Conservation (phyloP, 352 stramenopile genomes). For the Elongisporangium undulatum region DNA sequence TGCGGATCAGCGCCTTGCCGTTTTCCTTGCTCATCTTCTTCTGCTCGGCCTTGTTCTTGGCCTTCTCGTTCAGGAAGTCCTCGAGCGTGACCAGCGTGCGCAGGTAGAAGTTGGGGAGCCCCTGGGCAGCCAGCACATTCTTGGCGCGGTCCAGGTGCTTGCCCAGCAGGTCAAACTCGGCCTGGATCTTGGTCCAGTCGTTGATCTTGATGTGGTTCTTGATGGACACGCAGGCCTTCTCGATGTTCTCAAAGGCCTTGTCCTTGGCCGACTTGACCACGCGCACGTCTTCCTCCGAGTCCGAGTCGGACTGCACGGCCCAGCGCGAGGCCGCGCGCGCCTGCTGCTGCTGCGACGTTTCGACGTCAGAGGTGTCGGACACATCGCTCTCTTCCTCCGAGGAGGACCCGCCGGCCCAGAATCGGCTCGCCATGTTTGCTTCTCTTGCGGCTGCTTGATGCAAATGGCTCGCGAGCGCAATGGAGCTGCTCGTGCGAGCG, state of each 20-base stretch:
- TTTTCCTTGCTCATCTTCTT: slow-evolving; percentile 98
- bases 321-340: slow-evolving; percentile 69
- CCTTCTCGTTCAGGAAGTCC: slow-evolving; percentile 87
- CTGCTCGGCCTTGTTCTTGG: slow-evolving; percentile 95
- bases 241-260: slow-evolving; percentile 76
- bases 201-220: slow-evolving; percentile 95
- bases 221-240: slow-evolving; percentile 62
- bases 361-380: slow-evolving; percentile 72
- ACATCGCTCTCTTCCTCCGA: slow-evolving; percentile 76
- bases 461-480: neutral
- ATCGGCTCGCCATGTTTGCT: slow-evolving; percentile 71
- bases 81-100: slow-evolving; percentile 92
- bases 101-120: slow-evolving; percentile 92
- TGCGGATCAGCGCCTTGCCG: slow-evolving; percentile 94
- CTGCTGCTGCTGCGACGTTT: slow-evolving; percentile 70
- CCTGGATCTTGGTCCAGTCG: slow-evolving; percentile 94
- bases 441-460: slow-evolving; percentile 8
- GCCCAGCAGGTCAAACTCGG: slow-evolving; percentile 91
- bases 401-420: slow-evolving; percentile 79
- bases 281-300: slow-evolving; percentile 85
- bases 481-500: slow-evolving; percentile 1
- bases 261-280: slow-evolving; percentile 96
- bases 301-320: slow-evolving; percentile 80
- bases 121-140: slow-evolving; percentile 82
- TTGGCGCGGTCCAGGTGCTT: slow-evolving; percentile 91